phyloP scores from a whole-genome alignment of 352 stramenopile genomes.

The Blastocystis sp. region DNA sequence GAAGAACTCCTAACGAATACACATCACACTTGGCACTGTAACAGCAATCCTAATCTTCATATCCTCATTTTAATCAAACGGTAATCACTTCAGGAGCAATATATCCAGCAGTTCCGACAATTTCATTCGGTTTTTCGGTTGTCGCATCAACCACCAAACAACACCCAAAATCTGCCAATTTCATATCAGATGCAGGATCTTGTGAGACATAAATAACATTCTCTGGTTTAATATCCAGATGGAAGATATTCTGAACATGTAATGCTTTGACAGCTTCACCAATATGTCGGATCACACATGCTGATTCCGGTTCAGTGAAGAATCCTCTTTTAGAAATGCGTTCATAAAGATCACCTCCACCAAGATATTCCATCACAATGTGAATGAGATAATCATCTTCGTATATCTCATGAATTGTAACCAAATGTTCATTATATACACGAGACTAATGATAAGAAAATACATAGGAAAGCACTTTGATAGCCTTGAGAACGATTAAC shows the following conservation, averaged over 20 bases:
- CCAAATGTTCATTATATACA: slow-evolving; percentile 31
- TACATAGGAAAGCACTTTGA: not conserved
- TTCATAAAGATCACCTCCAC: slow-evolving; percentile 39
- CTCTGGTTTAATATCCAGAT: slow-evolving; percentile 57
- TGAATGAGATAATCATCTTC: slow-evolving; percentile 58
- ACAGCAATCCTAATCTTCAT: not conserved
- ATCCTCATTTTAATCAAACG: not conserved
- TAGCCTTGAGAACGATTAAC: slow-evolving; percentile 15
- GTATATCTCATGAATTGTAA: slow-evolving; percentile 55
- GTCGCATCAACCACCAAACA: slow-evolving; percentile 10
- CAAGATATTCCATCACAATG: slow-evolving; percentile 52
- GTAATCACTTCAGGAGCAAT: slow-evolving; percentile 46
- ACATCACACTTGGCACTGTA: slow-evolving; percentile 24
- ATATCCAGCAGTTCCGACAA: slow-evolving; percentile 38
- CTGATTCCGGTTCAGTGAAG: slow-evolving; percentile 5
- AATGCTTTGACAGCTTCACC: not conserved
- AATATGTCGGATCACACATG: slow-evolving; percentile 39
- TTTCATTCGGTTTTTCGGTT: not conserved
- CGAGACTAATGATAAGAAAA: slow-evolving; percentile 6
- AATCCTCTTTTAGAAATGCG: not conserved
- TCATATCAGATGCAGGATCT: slow-evolving; percentile 23
- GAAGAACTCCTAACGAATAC: slow-evolving; percentile 20
- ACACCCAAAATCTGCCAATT: slow-evolving; percentile 55
- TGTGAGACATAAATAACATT: slow-evolving; percentile 37
- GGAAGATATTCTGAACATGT: slow-evolving; percentile 24